phyloP scores from a whole-genome alignment of 75 land plant species.

The Sequoiadendron giganteum region DNA sequence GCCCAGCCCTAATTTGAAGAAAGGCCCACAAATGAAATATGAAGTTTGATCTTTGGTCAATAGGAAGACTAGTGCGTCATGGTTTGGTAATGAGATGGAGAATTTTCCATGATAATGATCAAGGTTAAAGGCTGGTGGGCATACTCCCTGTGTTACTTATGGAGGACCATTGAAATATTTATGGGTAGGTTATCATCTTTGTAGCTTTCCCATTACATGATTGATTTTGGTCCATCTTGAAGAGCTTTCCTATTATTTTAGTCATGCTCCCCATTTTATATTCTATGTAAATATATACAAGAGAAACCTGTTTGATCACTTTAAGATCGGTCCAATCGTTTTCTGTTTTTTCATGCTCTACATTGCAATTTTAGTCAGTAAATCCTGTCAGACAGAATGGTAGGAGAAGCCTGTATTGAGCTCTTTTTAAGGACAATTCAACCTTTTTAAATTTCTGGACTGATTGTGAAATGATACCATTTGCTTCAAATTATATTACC shows the following conservation, averaged over 20 bases:
- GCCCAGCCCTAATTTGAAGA: not conserved
- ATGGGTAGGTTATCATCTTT: too few species aligned
- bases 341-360: not conserved
- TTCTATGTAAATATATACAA: not conserved
- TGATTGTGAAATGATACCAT: not conserved
- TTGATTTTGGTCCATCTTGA: not conserved
- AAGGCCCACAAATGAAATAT: not conserved
- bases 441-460: not conserved
- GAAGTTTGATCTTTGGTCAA: not conserved
- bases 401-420: not conserved
- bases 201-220: not conserved
- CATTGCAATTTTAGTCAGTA: not conserved
- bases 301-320: not conserved
- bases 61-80: not conserved
- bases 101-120: not conserved
- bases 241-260: not conserved
- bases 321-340: not conserved
- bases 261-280: not conserved
- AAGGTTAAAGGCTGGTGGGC: not conserved
- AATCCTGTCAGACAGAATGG: not conserved
- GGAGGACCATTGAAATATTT: not conserved
- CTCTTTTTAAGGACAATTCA: not conserved
- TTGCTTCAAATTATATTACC: not conserved
- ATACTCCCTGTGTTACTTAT: not conserved
- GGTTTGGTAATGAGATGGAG: not conserved